phyloP scores from a whole-genome alignment of 106 monocot genomes.

The Iris macrosiphon region DNA sequence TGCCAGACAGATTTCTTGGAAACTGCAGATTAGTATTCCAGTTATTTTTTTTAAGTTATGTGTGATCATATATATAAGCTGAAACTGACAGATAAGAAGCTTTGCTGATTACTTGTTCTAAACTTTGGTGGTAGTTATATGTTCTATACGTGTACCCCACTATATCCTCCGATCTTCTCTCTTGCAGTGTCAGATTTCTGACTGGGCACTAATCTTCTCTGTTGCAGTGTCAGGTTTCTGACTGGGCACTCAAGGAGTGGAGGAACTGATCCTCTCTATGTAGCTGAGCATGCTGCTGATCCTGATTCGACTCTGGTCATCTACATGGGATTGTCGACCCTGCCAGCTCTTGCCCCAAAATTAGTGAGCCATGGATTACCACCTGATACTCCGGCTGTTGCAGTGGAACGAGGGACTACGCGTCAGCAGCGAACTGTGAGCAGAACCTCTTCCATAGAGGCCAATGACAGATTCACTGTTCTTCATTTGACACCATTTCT shows the following conservation, averaged over 20 bases:
- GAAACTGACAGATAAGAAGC: no score
- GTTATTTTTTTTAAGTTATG: no score
- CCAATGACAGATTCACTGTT: no score
- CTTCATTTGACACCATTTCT: not conserved
- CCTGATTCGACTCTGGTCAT: conserved; percentile 85
- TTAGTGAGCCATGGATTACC: conserved; percentile 69
- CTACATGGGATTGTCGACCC: conserved; percentile 95
- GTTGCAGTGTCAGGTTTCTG: conserved; percentile 75
- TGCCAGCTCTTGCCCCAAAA: conserved; percentile 57
- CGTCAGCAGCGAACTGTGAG: conserved; percentile 78
- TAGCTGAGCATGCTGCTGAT: conserved; percentile 75
- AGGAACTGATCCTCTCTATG: conserved; percentile 77
- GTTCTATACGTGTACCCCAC: no score
- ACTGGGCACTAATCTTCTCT: conserved; percentile 95
- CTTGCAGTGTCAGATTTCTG: conserved; percentile 74
- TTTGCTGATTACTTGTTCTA: no score
- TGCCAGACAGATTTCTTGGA: no score
- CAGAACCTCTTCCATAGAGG: conserved; percentile 2
- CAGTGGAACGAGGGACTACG: conserved; percentile 96
- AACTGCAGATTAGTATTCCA: no score
- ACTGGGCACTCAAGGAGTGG: conserved; percentile 97
- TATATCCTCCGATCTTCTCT: no score
- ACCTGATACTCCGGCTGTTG: conserved; percentile 71
- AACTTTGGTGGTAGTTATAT: no score
- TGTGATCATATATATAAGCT: no score